Evolutionary conservation across 2,329 filamentous ascomycete genomes (phyloP).

Genomic region (Westerdykella ornata): DNA sequence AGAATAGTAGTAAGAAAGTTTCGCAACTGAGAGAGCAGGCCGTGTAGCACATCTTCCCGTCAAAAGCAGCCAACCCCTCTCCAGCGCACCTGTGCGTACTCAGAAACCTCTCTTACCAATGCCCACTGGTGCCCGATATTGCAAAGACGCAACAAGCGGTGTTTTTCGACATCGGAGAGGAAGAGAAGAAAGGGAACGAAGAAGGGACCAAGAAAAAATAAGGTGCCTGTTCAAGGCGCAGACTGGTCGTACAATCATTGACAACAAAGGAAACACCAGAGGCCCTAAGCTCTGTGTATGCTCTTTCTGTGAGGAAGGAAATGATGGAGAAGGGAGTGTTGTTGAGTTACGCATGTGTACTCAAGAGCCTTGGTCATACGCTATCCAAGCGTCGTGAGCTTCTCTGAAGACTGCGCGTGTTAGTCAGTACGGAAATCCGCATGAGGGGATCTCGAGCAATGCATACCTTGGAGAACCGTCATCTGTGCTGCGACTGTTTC

Average conservation of each 20-base stretch:
- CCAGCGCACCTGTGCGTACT: neutral
- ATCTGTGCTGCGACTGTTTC: conserved; percentile 31
- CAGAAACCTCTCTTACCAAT: neutral
- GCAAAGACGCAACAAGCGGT: neutral
- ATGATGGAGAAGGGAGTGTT: neutral
- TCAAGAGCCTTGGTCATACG: conserved; percentile 20
- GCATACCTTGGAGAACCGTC: conserved; percentile 33
- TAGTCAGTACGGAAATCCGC: conserved; percentile 9
- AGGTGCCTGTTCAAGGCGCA: neutral
- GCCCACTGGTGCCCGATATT: neutral
- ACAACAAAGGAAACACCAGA: neutral
- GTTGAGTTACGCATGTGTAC: neutral
- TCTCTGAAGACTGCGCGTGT: conserved; percentile 27
- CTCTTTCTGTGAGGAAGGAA: neutral
- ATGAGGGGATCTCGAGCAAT: neutral
- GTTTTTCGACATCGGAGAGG: neutral
- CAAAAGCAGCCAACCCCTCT: neutral
- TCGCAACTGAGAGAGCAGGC: too few species aligned
- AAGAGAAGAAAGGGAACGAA: neutral
- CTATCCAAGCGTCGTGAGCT: conserved; percentile 35
- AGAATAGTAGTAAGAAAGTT: neutral
- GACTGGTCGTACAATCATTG: conserved; percentile 1
- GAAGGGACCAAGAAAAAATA: neutral
- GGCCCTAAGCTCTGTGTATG: too few species aligned
- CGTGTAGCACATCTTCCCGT: too few species aligned